Base-by-base conservation (phyloP, 176 grass and related monocot genomes). In the Saccharum officinarum region DNA sequence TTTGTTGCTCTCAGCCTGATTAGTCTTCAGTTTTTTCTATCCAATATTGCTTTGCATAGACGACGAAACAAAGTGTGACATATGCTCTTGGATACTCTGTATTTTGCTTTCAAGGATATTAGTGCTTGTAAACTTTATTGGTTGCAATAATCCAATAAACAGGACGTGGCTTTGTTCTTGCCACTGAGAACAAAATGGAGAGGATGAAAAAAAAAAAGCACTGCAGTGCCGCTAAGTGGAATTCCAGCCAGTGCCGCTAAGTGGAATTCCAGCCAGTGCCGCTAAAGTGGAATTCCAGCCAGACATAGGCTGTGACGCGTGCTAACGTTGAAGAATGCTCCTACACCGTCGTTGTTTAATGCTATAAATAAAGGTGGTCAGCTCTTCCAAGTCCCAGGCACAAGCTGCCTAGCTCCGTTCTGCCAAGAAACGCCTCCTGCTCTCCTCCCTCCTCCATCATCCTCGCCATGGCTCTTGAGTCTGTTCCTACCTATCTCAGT, bases 311-410 rank as follows among this genome's bases (percentile, higher is more conserved):
- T 80, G 8, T 20, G 79, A 83, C 84, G 73, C 38, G 67, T 90
- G 88, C 45, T 83, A 87, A 87, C 68, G 74, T 87, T 75, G 84
- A 90, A 83, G 39, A 90, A 67, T 79, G 59, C 60, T 37, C 22
- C 31, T 47, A 9, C 62, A 25, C 59, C 36, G 31, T 87, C 88
- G 68, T 87, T 90, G 59, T 87, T 83, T 83, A 87, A 83, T 83
- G 66, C 82, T 85, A 81, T 89, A 89, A 85, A 86, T 89, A 57
- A 90, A 82, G 73, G 71, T 52, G 45, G 82, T 89, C 87, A 55
- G 71, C 55, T 60, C 55, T 60, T 60, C 55, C 55, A 60, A 23
- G 22, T 60, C 46, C 71, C 42, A 14, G 26, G 25, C 1, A 11
- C 38, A 46, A 26, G 25, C 25, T 2, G 62, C 83, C 69, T 50